Base-by-base conservation (phyloP, 2,329 filamentous ascomycete species). In the Pyrenophora tritici-repentis region DNA sequence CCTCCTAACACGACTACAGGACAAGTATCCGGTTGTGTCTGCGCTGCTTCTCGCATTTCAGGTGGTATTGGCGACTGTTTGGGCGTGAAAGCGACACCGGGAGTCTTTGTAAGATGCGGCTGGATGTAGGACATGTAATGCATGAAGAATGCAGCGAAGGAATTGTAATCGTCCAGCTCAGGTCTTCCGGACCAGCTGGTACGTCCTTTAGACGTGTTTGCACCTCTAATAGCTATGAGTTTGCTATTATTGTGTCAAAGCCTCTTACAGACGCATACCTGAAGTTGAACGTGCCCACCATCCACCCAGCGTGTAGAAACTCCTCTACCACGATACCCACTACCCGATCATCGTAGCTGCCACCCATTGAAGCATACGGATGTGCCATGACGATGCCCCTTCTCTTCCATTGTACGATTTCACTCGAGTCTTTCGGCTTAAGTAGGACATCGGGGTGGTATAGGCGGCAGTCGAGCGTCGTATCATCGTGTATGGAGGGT, bases 211-310 rank as follows among this genome's bases (percentile, higher is more conserved):
- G 90, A 94, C 20, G 79, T 79, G 20, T 84, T 83, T 0, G 90
- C 90, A 42, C 93, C 93, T 75, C 92, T 95, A 54, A 2, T 3
- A 12, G 4, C n/a, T 4, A 34, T 61, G 34, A 63, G 20, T 41
- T 13, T 1, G 1, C 3, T 18, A 10, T 2, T 26, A 14, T 3
- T 26, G 26, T 9, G 14, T 9, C 6, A 1, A 32, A 14, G 7
- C 6, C 4, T 18, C 3, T 2, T 20, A 20, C 33, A 17, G 10
- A 26, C 4, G 4, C 73, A 44, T 77, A 92, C 89, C 92, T 83
- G 71, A 97, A 97, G 68, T 97, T 97, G 74, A 97, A 97, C 0
- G 91, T 96, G 6, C 83, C 87, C 2, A 97, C 88, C 1, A 96
- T 71, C 65, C 85, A 95, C 1, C 89, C 90, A 44, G 80, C 75